Conservation (phyloP, 2,329 filamentous ascomycete genomes). For the Cladosporium oxysporum region DNA sequence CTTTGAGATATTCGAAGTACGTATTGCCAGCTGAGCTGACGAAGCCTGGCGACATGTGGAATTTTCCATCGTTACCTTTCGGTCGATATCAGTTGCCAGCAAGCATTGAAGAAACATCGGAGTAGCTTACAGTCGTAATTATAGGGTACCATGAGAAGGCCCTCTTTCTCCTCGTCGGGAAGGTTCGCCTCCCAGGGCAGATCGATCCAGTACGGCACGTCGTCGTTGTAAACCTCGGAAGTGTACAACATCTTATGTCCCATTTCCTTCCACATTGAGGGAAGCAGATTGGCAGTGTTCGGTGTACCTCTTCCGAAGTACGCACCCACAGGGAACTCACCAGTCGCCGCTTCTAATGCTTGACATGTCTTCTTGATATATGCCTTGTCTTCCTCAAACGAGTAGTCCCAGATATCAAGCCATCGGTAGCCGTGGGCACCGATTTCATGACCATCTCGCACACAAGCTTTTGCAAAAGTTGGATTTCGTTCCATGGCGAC, state of each 20-base stretch:
- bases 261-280: slow-evolving; percentile 55
- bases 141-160: slow-evolving; percentile 43
- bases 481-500: slow-evolving; percentile 46
- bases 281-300: slow-evolving; percentile 49
- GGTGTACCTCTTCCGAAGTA: slow-evolving; percentile 53
- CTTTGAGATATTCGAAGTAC: slow-evolving; percentile 46
- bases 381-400: slow-evolving; percentile 50
- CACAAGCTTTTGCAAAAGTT: slow-evolving; percentile 42
- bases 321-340: slow-evolving; percentile 52
- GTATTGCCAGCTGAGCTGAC: slow-evolving; percentile 41
- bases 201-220: slow-evolving; percentile 59
- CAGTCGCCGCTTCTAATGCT: slow-evolving; percentile 44
- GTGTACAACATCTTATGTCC: slow-evolving; percentile 50
- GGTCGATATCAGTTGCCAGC: neutral
- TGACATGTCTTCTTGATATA: slow-evolving; percentile 49
- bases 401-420: slow-evolving; percentile 47
- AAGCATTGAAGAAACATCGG: neutral
- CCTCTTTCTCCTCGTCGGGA: slow-evolving; percentile 39
- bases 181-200: slow-evolving; percentile 50
- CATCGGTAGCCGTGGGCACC: slow-evolving; percentile 46
- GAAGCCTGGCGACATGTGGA: slow-evolving; percentile 47
- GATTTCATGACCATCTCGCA: slow-evolving; percentile 46
- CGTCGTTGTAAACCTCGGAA: slow-evolving; percentile 56
- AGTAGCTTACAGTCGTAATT: slow-evolving; percentile 22
- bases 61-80: slow-evolving; percentile 44